A percentile compares a stretch with the other conserved stretches of the same genome.
phyloP scores from a whole-genome alignment of 345 rosid genomes.

The Brassica carinata region DNA sequence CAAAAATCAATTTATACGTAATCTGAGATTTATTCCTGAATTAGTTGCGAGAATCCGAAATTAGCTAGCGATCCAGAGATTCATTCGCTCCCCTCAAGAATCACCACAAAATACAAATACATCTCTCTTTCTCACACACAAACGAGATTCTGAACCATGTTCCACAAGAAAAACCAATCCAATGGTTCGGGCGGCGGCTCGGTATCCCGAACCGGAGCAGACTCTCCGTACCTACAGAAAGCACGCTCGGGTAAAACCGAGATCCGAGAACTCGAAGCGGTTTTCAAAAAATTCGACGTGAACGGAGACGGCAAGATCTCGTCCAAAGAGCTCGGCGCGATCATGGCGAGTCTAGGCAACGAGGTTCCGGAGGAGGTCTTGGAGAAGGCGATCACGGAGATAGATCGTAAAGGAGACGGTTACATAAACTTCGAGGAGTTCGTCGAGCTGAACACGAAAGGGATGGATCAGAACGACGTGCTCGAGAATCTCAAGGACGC shows the following conservation, averaged over 20 bases:
- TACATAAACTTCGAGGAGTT: conserved; percentile 69
- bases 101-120: conserved; percentile 21
- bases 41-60: conserved; percentile 18
- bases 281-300: conserved; percentile 76
- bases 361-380: conserved; percentile 56
- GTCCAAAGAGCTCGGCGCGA: conserved; percentile 67
- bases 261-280: conserved; percentile 58
- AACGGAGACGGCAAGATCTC: conserved; percentile 97
- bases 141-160: conserved; percentile 9
- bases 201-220: conserved; percentile 33
- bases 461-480: conserved; percentile 61
- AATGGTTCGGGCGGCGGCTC: conserved; percentile 15
- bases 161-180: conserved; percentile 45
- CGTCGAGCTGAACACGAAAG: conserved; percentile 71
- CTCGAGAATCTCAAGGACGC: conserved; percentile 78
- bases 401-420: conserved; percentile 72
- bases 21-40: conserved; percentile 3
- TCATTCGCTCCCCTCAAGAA: conserved; percentile 17
- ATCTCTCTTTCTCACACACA: conserved; percentile 8
- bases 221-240: conserved; percentile 35
- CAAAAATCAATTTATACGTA: neutral
- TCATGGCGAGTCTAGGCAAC: conserved; percentile 74
- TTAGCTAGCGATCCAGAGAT: conserved; percentile 34
- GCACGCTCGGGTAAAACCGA: conserved; percentile 40
- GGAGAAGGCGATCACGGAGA: conserved; percentile 52